Conservation (phyloP, 2,329 filamentous ascomycete genomes). For the Parafenestella ontariensis region DNA sequence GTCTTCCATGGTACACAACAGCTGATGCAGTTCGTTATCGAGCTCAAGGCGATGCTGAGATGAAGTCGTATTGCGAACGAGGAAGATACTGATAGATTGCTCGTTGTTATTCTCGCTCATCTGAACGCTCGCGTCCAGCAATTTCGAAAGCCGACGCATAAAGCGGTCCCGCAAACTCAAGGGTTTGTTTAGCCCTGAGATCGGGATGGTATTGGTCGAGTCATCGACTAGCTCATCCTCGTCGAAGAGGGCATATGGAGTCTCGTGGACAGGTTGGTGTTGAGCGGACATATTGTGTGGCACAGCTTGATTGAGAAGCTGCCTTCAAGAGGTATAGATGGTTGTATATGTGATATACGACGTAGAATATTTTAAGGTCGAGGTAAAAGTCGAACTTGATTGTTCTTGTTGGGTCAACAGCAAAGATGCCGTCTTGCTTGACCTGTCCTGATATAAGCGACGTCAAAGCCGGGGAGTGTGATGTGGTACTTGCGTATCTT, state of each 20-base stretch:
- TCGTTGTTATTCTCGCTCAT: not conserved
- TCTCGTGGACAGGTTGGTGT: not conserved
- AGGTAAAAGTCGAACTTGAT: no score
- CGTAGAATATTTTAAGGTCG: no score
- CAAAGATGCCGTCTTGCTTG: not conserved
- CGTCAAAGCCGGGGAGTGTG: not conserved
- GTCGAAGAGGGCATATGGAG: not conserved
- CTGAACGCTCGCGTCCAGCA: not conserved
- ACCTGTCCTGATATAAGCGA: not conserved
- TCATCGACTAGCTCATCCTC: constrained; percentile 9
- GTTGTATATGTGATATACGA: no score
- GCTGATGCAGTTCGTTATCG: not conserved
- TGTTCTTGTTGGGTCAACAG: not conserved
- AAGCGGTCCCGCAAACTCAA: not conserved
- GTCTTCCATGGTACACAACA: not conserved
- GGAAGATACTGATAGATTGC: not conserved
- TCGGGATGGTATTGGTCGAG: not conserved
- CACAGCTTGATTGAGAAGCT: no score
- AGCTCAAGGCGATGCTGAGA: not conserved
- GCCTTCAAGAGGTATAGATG: no score
- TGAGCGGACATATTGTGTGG: not conserved
- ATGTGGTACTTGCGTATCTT: no score
- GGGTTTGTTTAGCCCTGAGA: not conserved
- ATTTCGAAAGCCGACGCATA: not conserved
- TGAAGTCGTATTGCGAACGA: not conserved